Base-by-base conservation (phyloP, 768 basidiomycete genomes). In the Infundibulicybe gibba region DNA sequence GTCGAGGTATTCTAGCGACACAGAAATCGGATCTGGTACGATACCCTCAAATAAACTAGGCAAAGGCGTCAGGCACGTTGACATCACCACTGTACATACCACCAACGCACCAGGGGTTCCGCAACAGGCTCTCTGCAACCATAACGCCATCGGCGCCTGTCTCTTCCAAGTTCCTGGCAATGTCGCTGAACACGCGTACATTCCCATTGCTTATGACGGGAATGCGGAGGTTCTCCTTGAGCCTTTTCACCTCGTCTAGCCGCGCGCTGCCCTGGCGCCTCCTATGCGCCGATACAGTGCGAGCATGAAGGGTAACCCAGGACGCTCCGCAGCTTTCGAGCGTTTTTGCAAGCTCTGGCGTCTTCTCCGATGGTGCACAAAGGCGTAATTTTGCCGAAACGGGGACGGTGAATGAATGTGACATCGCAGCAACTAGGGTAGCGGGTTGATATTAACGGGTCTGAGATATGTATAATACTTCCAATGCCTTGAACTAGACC, bases 171-270 rank as follows among this genome's bases (percentile, higher is more conserved):
- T 90, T 89, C 19, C 59, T 58, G 49, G 63, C 60, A 11, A 90
- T 60, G 59, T 91, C 83, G 21, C 65, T 63, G 65, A 75, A 81
- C 14, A 61, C 64, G 30, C 80, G 76, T 14, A 90, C 88, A 57
- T 90, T 90, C 10, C 89, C 89, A 56, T 91, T 91, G 63, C 84
- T 87, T 41, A 90, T 65, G 43, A 89, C 77, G 8, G 83, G 84
- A 4, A 88, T 61, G 2, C 56, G 48, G 4, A 86, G 55, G 19
- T 61, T 57, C 0, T 75, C 67, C 55, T 81, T 83, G 25, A 90
- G 70, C 35, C 60, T 61, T 45, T 71, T 79, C 38, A 89, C 79
- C 50, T 81, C 70, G 42, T 65, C 63, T 12, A 89, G 74, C 56
- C 87, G 75, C n/a, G 86, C 87, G 16, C 83, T 68, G 10, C 88